Conservation (phyloP, 2,329 filamentous ascomycete species). For the Clonostachys chloroleuca region DNA sequence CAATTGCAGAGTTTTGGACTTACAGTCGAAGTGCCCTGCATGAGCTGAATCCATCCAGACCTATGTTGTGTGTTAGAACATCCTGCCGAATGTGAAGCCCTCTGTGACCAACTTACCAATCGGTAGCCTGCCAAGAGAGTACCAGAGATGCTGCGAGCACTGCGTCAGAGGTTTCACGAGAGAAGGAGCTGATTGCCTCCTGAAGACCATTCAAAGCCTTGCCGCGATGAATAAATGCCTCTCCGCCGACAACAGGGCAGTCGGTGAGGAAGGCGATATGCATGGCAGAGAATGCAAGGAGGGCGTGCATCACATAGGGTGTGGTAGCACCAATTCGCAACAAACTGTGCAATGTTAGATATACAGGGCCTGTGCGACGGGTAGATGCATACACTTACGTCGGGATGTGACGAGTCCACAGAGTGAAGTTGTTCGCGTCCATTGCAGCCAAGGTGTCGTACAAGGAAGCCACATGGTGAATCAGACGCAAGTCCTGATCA, state of each 20-base stretch:
- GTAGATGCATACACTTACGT: conserved; percentile 57
- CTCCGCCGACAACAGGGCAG: conserved; percentile 78
- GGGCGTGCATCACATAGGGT: conserved; percentile 88
- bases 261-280: conserved; percentile 88
- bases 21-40: conserved; percentile 87
- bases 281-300: conserved; percentile 90
- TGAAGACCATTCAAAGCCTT: conserved; percentile 84
- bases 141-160: conserved; percentile 88
- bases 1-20: conserved; percentile 22
- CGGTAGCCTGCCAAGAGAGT: conserved; percentile 91
- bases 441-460: conserved; percentile 76
- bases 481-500: conserved; percentile 76
- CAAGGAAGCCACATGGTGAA: conserved; percentile 85
- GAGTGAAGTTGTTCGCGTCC: conserved; percentile 76
- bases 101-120: conserved; percentile 65
- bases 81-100: background rate
- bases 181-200: conserved; percentile 81
- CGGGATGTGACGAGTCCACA: conserved; percentile 91
- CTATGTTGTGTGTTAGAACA: conserved; percentile 34
- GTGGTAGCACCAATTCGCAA: conserved; percentile 78
- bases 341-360: conserved; percentile 11
- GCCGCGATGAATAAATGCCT: conserved; percentile 85
- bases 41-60: conserved; percentile 88
- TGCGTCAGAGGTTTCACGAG: conserved; percentile 81
- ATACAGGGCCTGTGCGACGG: background rate